Conservation (phyloP, 2,329 filamentous ascomycete genomes). For the Aureobasidium sp. region DNA sequence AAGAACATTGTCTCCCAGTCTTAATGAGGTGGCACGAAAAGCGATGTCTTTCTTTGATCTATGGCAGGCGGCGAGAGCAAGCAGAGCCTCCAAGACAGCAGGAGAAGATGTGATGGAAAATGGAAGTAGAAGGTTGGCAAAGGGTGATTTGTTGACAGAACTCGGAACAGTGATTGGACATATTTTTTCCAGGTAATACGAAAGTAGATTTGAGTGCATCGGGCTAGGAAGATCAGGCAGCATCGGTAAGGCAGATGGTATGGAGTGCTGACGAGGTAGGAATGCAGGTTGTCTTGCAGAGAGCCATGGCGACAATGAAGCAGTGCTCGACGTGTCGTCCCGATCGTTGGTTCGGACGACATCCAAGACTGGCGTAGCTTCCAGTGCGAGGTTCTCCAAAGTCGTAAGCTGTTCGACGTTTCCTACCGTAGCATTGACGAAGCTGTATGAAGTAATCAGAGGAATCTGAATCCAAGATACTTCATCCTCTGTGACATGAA, state of each 20-base stretch:
- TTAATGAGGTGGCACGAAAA: conserved; percentile 27
- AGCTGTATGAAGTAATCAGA: conserved; percentile 18
- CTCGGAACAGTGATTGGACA: conserved; percentile 34
- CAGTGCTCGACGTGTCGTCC: conserved; percentile 3
- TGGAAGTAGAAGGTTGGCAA: conserved; percentile 31
- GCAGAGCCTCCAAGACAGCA: conserved; percentile 29
- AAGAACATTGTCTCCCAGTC: conserved; percentile 30
- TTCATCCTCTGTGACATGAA: conserved; percentile 8
- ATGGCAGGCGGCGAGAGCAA: conserved; percentile 33
- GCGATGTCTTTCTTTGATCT: conserved; percentile 25
- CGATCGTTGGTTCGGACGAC: background rate
- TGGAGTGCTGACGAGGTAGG: background rate
- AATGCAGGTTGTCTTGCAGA: conserved; percentile 16
- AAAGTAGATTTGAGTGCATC: conserved; percentile 26
- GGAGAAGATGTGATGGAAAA: conserved; percentile 32
- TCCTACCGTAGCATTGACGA: conserved; percentile 17
- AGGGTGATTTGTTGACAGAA: conserved; percentile 27
- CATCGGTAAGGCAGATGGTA: conserved; percentile 15
- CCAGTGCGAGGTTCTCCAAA: conserved; percentile 1
- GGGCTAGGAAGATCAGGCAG: conserved; percentile 24
- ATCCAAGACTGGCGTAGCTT: background rate
- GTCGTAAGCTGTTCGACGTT: conserved; percentile 12
- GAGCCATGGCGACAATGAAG: conserved; percentile 12
- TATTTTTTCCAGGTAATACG: conserved; percentile 33
- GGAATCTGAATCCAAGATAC: conserved; percentile 17